phyloP scores from a whole-genome alignment of 441 rosid genomes.

The Brassica balearica region DNA sequence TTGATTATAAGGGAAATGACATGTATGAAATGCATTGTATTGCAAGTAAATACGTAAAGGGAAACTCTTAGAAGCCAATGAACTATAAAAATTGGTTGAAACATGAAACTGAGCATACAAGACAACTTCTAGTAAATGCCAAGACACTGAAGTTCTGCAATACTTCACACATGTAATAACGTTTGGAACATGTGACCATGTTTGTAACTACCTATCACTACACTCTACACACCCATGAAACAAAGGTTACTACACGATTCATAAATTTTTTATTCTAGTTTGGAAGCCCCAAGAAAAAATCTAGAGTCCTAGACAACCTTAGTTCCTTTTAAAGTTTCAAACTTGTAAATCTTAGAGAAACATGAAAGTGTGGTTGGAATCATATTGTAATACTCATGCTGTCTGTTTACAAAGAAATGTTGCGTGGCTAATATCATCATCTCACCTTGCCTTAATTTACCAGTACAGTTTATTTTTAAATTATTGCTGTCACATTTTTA shows the following conservation, averaged over 20 bases:
- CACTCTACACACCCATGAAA: not conserved
- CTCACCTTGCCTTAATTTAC: slow-evolving; percentile 27
- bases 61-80: not conserved
- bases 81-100: slow-evolving; percentile 21
- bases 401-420: slow-evolving; percentile 25
- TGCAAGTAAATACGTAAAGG: not conserved
- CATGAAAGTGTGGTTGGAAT: slow-evolving; percentile 31
- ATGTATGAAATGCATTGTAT: not conserved
- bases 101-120: slow-evolving; percentile 13
- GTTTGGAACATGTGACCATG: slow-evolving; percentile 25
- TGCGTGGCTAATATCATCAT: slow-evolving; percentile 32
- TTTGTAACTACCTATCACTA: not conserved
- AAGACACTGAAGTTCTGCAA: slow-evolving; percentile 21
- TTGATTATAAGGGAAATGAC: not conserved
- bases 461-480: not conserved
- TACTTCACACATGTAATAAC: slow-evolving; percentile 18
- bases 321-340: slow-evolving; percentile 1
- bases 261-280: too few species aligned
- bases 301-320: too few species aligned
- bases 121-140: slow-evolving; percentile 33
- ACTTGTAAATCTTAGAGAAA: slow-evolving; percentile 29
- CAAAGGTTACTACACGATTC: not conserved
- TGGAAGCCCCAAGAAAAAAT: too few species aligned
- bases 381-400: slow-evolving; percentile 32
- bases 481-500: slow-evolving; percentile 12